Conservation (phyloP, 495 filamentous ascomycete genomes). For the Daldinia bambusicola region DNA sequence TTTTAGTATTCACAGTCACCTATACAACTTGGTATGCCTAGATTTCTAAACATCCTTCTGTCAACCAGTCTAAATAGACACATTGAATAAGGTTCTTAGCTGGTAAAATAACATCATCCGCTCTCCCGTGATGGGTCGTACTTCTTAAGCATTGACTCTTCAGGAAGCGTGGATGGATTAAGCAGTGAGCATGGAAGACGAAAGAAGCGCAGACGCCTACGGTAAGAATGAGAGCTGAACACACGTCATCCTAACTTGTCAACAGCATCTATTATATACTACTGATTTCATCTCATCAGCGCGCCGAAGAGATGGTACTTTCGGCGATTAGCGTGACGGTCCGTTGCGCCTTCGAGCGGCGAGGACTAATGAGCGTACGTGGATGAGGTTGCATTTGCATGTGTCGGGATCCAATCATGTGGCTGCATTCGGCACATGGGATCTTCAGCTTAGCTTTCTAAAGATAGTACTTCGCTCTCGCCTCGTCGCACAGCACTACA, state of each 20-base stretch:
- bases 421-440: slow-evolving; percentile 10
- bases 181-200: neutral
- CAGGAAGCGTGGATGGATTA: too few relatives aligned
- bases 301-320: slow-evolving; percentile 20
- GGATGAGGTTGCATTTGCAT: slow-evolving; percentile 29
- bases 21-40: too few relatives aligned
- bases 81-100: too few relatives aligned
- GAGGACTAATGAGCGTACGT: neutral
- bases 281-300: slow-evolving; percentile 7
- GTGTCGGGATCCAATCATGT: slow-evolving; percentile 33
- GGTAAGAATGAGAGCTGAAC: neutral
- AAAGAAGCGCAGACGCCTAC: slow-evolving; percentile 10
- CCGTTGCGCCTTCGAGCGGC: slow-evolving; percentile 13
- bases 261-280: neutral
- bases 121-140: neutral
- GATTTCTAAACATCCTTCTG: too few relatives aligned
- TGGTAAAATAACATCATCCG: neutral
- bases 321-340: slow-evolving; percentile 34
- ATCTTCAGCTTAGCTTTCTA: slow-evolving; percentile 5
- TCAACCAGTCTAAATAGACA: neutral
- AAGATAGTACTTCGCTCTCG: slow-evolving; percentile 15
- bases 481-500: slow-evolving; percentile 8
- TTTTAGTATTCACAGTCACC: too few relatives aligned
- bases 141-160: neutral
- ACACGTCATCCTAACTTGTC: neutral